Evolutionary conservation across 345 rosid species (phyloP).

Genomic region (Salix purpurea): DNA sequence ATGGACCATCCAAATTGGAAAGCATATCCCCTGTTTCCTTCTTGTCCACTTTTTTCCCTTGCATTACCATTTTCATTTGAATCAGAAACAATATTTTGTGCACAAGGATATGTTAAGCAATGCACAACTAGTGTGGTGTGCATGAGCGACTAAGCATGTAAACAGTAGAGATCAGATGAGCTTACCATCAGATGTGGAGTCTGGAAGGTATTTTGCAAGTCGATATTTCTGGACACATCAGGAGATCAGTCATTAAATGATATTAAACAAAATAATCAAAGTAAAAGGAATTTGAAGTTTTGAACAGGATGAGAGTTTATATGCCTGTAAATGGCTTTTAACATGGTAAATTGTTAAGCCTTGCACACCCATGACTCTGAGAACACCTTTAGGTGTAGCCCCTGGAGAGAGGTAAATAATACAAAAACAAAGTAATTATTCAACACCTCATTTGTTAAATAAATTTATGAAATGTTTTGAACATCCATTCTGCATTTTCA

Average conservation of each 20-base stretch:
- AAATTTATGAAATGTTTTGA: background rate
- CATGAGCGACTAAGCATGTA: background rate
- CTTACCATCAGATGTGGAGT: conserved; percentile 90
- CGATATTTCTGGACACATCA: conserved; percentile 77
- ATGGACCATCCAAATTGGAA: conserved; percentile 81
- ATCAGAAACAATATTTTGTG: conserved; percentile 17
- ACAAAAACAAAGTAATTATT: background rate
- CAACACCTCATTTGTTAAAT: background rate
- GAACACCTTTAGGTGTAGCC: conserved; percentile 98
- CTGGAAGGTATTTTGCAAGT: conserved; percentile 89
- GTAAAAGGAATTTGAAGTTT: background rate
- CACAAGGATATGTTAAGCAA: background rate
- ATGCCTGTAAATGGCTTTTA: conserved; percentile 95
- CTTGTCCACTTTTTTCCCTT: conserved; percentile 87
- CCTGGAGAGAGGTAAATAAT: conserved; percentile 42
- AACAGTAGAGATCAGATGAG: conserved; percentile 7
- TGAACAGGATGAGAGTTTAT: background rate
- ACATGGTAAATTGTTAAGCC: conserved; percentile 97
- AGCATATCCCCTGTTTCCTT: conserved; percentile 81
- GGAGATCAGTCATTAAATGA: conserved; percentile 9
- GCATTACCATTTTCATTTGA: conserved; percentile 25
- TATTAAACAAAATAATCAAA: conserved; percentile 7
- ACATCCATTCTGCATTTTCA: background rate
- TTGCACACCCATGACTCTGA: conserved; percentile 97
- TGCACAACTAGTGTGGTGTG: background rate